Percentiles rank a stretch among this genome's conserved stretches.
These are phyloP conservation scores for Penicillium sumatraense DNA, from an alignment of 2,329 filamentous ascomycete genomes.

Conservation along the genomic window DNA sequence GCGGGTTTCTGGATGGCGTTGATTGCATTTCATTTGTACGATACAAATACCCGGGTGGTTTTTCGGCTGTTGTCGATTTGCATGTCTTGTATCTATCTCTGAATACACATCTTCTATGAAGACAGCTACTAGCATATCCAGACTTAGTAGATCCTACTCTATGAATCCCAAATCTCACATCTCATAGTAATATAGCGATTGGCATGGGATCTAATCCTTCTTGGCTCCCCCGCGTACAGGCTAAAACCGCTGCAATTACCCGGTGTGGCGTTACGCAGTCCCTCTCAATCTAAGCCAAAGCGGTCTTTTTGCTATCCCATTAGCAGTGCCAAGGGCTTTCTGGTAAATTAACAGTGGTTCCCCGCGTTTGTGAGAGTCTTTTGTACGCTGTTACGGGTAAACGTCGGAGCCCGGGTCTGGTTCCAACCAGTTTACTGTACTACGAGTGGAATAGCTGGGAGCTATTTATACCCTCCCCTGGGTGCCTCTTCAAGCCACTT, in stretches of 20 bases:
- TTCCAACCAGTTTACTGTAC: too few species aligned
- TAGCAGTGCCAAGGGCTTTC: neutral
- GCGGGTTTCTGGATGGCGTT: conserved; percentile 23
- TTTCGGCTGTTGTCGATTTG: conserved; percentile 20
- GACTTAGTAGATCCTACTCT: too few species aligned
- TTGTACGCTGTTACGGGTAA: neutral
- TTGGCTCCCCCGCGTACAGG: neutral
- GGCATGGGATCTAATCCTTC: too few species aligned
- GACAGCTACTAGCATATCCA: neutral
- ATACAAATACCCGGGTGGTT: conserved; percentile 29
- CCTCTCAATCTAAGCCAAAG: too few species aligned
- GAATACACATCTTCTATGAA: conserved; percentile 16
- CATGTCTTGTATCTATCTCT: conserved; percentile 23
- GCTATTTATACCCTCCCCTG: neutral
- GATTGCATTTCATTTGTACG: conserved; percentile 21
- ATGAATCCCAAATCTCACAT: too few species aligned
- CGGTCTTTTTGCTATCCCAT: too few species aligned
- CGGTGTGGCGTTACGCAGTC: neutral
- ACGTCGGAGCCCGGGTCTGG: neutral
- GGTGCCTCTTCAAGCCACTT: neutral
- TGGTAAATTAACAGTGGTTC: neutral
- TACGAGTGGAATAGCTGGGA: too few species aligned
- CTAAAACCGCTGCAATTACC: conserved; percentile 2
- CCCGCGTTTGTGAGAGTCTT: neutral
- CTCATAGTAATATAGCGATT: too few species aligned